Percentiles rank a stretch among this genome's conserved stretches.
These are phyloP conservation scores for Mycena galopus DNA, from an alignment of 768 basidiomycete species.

Conservation along the genomic window DNA sequence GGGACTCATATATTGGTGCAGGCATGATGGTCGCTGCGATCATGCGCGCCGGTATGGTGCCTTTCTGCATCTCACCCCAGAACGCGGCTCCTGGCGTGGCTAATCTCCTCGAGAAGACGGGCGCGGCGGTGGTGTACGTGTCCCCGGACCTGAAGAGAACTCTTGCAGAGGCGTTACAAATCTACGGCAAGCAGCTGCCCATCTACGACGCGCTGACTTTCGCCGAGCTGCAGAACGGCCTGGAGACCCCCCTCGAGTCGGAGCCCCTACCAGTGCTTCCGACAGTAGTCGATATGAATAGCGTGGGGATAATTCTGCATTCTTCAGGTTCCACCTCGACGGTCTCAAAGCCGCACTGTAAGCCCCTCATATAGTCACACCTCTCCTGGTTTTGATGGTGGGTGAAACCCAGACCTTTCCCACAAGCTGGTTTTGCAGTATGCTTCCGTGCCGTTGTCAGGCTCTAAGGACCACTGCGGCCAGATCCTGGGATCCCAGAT, in stretches of 20 bases:
- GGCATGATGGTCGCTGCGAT: constrained; percentile 30
- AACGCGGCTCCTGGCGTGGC: constrained; percentile 49
- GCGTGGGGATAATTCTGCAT: constrained; percentile 7
- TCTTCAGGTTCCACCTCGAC: constrained; percentile 27
- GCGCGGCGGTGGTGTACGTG: constrained; percentile 10
- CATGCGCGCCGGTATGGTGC: constrained; percentile 34
- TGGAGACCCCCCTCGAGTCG: not conserved
- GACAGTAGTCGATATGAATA: not conserved
- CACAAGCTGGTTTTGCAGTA: constrained; percentile 23
- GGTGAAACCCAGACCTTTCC: constrained; percentile 1
- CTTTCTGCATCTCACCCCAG: constrained; percentile 52
- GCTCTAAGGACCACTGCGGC: constrained; percentile 21
- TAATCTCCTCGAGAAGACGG: constrained; percentile 41
- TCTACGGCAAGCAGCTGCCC: not conserved
- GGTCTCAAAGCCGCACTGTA: constrained; percentile 27
- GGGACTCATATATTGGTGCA: not conserved
- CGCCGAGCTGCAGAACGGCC: not conserved
- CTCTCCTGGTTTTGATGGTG: too few species aligned
- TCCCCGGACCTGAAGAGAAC: not conserved
- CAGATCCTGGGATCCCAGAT: not conserved
- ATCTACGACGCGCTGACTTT: constrained; percentile 15
- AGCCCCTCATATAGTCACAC: not conserved
- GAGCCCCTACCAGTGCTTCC: not conserved
- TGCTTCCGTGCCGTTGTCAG: not conserved
- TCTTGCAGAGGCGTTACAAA: not conserved